A percentile compares a stretch with the other conserved stretches of the same genome.
Conservation (phyloP, 1,284 basidiomycete genomes). For the Apiotrichum porosum region DNA sequence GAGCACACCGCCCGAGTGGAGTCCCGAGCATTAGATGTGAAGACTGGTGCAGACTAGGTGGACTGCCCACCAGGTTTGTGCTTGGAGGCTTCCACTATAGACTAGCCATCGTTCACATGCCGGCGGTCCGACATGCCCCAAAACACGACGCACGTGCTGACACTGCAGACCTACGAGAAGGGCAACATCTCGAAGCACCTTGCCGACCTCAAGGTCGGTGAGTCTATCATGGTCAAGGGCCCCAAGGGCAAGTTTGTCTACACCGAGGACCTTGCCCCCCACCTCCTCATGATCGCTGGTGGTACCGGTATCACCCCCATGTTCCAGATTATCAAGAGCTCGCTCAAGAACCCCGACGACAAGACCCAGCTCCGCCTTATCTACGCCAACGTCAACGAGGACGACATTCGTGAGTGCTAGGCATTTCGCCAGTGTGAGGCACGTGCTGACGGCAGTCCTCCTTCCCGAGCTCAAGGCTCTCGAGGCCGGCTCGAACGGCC, state of each 20-base stretch:
- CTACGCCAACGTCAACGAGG: constrained; percentile 91
- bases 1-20: constrained; percentile 16
- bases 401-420: constrained; percentile 61
- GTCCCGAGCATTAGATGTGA: too few species aligned
- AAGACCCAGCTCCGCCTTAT: constrained; percentile 77
- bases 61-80: too few species aligned
- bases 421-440: not conserved
- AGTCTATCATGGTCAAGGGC: constrained; percentile 84
- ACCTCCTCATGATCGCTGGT: constrained; percentile 95
- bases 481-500: constrained; percentile 53
- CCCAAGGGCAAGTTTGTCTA: constrained; percentile 94
- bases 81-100: too few species aligned
- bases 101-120: too few species aligned
- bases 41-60: too few species aligned
- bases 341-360: constrained; percentile 80
- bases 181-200: constrained; percentile 93
- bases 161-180: constrained; percentile 81
- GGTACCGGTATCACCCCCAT: constrained; percentile 93
- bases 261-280: constrained; percentile 59
- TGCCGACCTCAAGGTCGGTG: constrained; percentile 72
- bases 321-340: constrained; percentile 88
- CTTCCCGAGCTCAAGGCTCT: constrained; percentile 74
- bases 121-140: too few species aligned
- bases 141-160: not conserved
- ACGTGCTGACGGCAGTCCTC: constrained; percentile 55